phyloP scores from a whole-genome alignment of 176 grass and related monocot genomes.

The Canna indica region DNA sequence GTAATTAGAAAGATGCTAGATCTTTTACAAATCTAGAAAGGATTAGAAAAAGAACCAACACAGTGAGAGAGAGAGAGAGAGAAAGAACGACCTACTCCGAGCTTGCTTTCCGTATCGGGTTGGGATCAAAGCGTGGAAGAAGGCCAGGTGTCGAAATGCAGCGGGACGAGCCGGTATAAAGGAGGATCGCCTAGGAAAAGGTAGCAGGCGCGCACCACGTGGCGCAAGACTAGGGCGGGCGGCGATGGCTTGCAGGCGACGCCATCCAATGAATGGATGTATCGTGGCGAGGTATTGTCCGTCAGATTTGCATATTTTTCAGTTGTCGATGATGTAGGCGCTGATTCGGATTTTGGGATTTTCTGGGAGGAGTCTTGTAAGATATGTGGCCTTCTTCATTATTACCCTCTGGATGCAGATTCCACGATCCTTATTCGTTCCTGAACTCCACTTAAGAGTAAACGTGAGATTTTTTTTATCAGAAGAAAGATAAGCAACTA shows the following conservation, averaged over 20 bases:
- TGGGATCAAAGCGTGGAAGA: background rate
- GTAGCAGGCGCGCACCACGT: background rate
- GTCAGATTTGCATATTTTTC: background rate
- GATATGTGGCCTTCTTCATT: no score
- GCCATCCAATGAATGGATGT: background rate
- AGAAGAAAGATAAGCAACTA: no score
- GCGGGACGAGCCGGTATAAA: background rate
- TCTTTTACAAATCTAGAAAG: background rate
- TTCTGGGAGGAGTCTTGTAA: no score
- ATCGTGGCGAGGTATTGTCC: background rate
- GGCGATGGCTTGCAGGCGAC: background rate
- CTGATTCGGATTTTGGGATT: no score
- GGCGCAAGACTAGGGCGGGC: background rate
- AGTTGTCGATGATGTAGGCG: no score
- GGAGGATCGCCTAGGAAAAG: background rate
- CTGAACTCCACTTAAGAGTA: no score
- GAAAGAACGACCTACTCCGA: background rate
- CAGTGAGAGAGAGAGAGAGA: background rate
- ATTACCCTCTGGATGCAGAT: no score
- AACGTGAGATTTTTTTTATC: no score
- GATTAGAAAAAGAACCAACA: background rate
- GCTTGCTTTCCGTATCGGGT: background rate
- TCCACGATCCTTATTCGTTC: no score
- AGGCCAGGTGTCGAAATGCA: background rate
- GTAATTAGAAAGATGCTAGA: background rate